Evolutionary conservation across 108 stramenopile genomes (phyloP), one percentile per base, ranked within the genome.

Genomic region (Chaetoceros tenuissimus): DNA sequence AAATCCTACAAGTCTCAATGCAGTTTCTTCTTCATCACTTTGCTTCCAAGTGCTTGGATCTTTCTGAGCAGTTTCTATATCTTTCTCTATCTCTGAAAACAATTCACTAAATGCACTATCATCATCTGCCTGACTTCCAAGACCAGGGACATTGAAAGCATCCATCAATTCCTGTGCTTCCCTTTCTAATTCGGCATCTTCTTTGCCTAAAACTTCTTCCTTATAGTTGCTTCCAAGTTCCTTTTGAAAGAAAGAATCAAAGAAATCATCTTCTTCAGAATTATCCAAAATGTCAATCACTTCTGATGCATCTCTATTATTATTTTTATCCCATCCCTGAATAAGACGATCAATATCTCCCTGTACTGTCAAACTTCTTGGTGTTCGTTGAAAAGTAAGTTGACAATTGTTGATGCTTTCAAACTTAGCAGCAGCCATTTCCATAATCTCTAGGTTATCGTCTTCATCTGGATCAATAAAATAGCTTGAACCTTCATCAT

Each of bases 171-270:
- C 72, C n/a, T 63, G 64, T n/a, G 47, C 53, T 13, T 40, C 8
- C 34, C 13, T 40, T 8, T 69, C n/a, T 31, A 56, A 53, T 17
- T 59, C 56, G 26, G 46, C 25, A 7, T 62, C 60, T 13, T 17
- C 55, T 30, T 50, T 47, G 23, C 63, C 61, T 66, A 77, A 67
- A 1, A 61, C 66, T 31, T 74, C 65, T 27, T 75, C 53, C 44
- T 53, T 65, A 53, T 72, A 72, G 31, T 75, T 72, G 21, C 72
- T 64, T 18, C 81, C 81, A 48, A 82, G 46, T 59, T 82, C 75
- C 17, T 62, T 31, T 46, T 45, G 64, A 67, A 82, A 73, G 31
- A 82, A 75, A 21, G 22, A 23, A 49, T 59, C 46, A 26, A 60
- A 62, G 59, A 82, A 73, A 3, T 45, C n/a, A 22, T 66, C 66